Percentiles rank a stretch among this genome's conserved stretches.
phyloP scores from a whole-genome alignment of 768 basidiomycete species.

The Panaeolus cyanescens region DNA sequence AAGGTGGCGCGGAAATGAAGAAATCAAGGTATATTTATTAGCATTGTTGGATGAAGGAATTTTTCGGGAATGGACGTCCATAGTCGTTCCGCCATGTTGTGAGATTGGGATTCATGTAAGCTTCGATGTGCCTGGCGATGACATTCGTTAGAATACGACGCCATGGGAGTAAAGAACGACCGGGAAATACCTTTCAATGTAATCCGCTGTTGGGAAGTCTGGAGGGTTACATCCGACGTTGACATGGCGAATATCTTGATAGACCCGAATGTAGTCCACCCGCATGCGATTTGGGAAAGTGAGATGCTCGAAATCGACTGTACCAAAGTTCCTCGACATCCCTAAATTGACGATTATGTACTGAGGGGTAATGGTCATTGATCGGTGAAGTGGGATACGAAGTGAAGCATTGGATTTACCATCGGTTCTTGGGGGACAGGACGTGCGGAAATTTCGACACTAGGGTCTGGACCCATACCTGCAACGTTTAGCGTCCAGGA shows the following conservation, averaged over 20 bases:
- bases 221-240: conserved; percentile 87
- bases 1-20: not conserved
- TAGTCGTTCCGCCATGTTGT: conserved; percentile 75
- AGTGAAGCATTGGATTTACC: conserved; percentile 37
- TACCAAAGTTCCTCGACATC: conserved; percentile 77
- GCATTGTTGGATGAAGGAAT: conserved; percentile 59
- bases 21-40: conserved; percentile 21
- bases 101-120: conserved; percentile 79
- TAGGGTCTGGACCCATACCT: conserved; percentile 58
- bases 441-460: conserved; percentile 64
- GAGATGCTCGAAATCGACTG: conserved; percentile 72
- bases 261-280: conserved; percentile 90
- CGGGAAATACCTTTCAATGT: conserved; percentile 78
- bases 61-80: conserved; percentile 70
- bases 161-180: conserved; percentile 16
- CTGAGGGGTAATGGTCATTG: conserved; percentile 41
- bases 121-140: conserved; percentile 48
- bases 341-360: conserved; percentile 87
- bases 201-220: conserved; percentile 76
- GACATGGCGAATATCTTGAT: conserved; percentile 67
- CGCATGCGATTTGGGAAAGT: conserved; percentile 74
- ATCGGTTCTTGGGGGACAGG: conserved; percentile 85
- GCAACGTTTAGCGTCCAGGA: conserved; percentile 72
- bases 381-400: conserved; percentile 3
- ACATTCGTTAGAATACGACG: not conserved